phyloP scores from a whole-genome alignment of 106 monocot genomes.

The Dendrobium catenatum region DNA sequence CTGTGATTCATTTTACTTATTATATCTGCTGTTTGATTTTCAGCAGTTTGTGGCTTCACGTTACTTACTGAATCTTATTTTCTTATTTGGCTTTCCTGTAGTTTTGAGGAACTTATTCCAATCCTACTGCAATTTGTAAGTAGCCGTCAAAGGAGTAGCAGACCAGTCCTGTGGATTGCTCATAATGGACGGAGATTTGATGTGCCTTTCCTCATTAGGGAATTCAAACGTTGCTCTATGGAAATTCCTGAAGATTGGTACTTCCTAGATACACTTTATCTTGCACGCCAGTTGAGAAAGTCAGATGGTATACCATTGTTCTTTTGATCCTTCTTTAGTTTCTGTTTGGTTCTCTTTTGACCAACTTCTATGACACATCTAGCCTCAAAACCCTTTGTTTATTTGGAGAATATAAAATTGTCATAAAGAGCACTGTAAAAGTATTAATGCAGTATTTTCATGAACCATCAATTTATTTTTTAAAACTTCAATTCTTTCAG shows the following conservation, averaged over 20 bases:
- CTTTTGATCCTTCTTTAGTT: neutral
- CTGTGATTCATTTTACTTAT: no score
- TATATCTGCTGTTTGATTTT: no score
- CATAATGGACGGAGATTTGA: slow-evolving; percentile 88
- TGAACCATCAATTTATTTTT: no score
- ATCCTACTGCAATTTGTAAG: slow-evolving; percentile 54
- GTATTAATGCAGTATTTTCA: no score
- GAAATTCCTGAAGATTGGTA: slow-evolving; percentile 72
- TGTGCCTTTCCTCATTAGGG: slow-evolving; percentile 72
- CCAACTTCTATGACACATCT: neutral
- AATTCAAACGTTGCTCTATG: slow-evolving; percentile 57
- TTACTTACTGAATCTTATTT: slow-evolving; percentile 1
- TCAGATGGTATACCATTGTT: slow-evolving; percentile 51
- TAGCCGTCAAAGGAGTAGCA: slow-evolving; percentile 54
- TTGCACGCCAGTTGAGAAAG: slow-evolving; percentile 59
- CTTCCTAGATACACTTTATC: slow-evolving; percentile 78
- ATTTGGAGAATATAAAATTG: neutral
- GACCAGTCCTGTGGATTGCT: slow-evolving; percentile 68
- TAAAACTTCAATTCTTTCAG: no score
- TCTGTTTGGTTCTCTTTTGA: neutral
- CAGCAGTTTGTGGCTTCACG: neutral
- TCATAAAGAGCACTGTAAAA: neutral
- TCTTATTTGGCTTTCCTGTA: slow-evolving; percentile 14
- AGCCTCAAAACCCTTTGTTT: neutral
- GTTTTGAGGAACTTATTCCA: slow-evolving; percentile 81